Evolutionary conservation across 805 yeast species (phyloP).

Genomic region (Pichia manshurica): DNA sequence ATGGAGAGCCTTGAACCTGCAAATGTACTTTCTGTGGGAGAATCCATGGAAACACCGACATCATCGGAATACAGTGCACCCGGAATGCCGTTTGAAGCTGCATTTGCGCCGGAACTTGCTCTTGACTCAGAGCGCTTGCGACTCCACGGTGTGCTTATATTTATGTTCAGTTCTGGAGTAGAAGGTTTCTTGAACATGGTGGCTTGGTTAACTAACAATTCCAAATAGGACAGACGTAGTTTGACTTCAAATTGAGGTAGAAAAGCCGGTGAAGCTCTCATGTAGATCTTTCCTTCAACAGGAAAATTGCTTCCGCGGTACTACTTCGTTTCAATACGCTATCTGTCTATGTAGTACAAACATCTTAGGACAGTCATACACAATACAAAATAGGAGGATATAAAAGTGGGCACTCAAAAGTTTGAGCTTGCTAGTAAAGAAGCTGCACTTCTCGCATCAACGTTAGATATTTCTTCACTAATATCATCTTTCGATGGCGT

Average conservation of each 20-base stretch:
- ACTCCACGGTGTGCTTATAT: conserved; percentile 10
- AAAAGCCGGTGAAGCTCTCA: no score
- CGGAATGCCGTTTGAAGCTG: not conserved
- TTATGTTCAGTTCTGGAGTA: conserved; percentile 7
- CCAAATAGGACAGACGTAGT: no score
- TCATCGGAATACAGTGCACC: not conserved
- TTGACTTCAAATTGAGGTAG: no score
- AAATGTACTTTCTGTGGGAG: not conserved
- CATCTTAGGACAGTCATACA: no score
- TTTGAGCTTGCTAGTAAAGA: conserved; percentile 70
- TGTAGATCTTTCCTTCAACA: not conserved
- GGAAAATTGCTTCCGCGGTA: no score
- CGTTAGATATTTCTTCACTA: conserved; percentile 25
- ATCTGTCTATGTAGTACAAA: no score
- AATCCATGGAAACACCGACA: not conserved
- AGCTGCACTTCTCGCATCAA: conserved; percentile 85
- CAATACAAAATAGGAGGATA: no score
- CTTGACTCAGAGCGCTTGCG: conserved; percentile 1
- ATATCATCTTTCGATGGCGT: conserved; percentile 2
- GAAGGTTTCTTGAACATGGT: conserved; percentile 10
- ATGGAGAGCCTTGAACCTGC: not conserved
- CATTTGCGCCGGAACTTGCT: not conserved
- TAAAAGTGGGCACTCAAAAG: conserved; percentile 28
- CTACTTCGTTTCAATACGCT: no score
- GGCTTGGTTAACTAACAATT: not conserved